Conservation (phyloP, 2,329 filamentous ascomycete genomes). For the Paecilomyces dactylethromorphus region DNA sequence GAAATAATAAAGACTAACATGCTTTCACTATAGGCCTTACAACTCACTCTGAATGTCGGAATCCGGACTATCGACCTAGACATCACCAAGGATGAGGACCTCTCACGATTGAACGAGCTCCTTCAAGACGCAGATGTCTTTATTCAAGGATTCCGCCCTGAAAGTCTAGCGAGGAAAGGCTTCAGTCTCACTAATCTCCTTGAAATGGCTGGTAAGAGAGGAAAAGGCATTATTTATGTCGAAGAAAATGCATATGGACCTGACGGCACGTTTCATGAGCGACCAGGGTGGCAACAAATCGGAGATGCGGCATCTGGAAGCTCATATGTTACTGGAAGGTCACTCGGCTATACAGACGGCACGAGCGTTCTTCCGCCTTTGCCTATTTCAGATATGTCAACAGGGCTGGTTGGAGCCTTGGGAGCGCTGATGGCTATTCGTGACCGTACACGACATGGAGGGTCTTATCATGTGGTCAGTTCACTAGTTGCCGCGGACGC, state of each 20-base stretch:
- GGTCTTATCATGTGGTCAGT: conserved; percentile 9
- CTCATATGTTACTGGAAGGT: conserved; percentile 30
- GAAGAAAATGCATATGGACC: conserved; percentile 48
- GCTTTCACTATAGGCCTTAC: neutral
- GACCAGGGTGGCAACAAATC: conserved; percentile 49
- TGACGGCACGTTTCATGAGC: conserved; percentile 38
- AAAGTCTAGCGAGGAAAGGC: conserved; percentile 28
- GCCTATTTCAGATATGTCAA: neutral
- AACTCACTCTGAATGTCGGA: neutral
- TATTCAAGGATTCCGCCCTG: conserved; percentile 47
- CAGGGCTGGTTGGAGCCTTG: neutral
- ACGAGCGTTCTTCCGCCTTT: neutral
- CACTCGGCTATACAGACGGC: conserved; percentile 10
- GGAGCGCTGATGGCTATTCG: neutral
- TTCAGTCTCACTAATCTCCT: conserved; percentile 29
- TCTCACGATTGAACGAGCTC: conserved; percentile 34
- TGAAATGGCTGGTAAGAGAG: conserved; percentile 32
- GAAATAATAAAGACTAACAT: neutral
- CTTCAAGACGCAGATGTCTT: conserved; percentile 48
- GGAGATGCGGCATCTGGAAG: conserved; percentile 37
- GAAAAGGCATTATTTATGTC: conserved; percentile 42
- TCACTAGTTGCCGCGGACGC: conserved; percentile 26
- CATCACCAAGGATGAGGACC: conserved; percentile 23
- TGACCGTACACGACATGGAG: neutral
- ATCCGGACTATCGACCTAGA: neutral